Evolutionary conservation across 2,329 filamentous ascomycete species (phyloP), one percentile per base, ranked within the genome.

Genomic region (Teratosphaeria epicoccoides): DNA sequence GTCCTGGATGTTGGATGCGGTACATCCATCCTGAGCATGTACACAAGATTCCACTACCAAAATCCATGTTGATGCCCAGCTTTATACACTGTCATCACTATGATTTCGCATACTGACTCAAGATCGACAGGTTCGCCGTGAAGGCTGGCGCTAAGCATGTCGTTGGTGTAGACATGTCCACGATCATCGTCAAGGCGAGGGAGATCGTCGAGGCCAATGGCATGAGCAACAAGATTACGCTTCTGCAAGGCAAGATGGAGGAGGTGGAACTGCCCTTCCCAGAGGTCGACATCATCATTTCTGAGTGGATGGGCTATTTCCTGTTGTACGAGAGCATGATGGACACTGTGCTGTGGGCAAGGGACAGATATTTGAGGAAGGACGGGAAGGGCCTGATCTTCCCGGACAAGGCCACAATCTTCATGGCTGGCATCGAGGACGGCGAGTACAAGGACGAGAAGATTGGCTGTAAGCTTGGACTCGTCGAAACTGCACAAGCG

Each of bases 261-360:
- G 93, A 98, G 75, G 89, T 98, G 45, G 78, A 86, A 66, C 78
- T 98, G 57, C 93, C 93, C 20, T 95, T 86, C 73, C 85, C 88
- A 66, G 87, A 97, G 74, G 93, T 98, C 59, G 93, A 98, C 68
- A 98, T 98, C 69, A 98, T 98, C 74, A 95, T 98, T 70, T 97
- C 91, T 1, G 93, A 98, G 77, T 98, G 93, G 93, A 98, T 98
- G 93, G 93, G 93, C 28, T 98, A 98, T 76, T 97, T 97, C 77
- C 76, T 98, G 49, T 83, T 98, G 55, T 98, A 98, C 74, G 93
- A 98, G 82, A 87, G 82, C 81, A 98, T 98, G 93, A 74, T 98
- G 67, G 93, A 98, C 75, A 98, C 93, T 26, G 93, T 98, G 48
- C 80, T 98, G 54, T 97, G 96, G 68, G 93, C 93, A 24, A 84